These are phyloP conservation scores for Phytopythium aichiense DNA, from an alignment of 352 stramenopile genomes.

Conservation along the genomic window DNA sequence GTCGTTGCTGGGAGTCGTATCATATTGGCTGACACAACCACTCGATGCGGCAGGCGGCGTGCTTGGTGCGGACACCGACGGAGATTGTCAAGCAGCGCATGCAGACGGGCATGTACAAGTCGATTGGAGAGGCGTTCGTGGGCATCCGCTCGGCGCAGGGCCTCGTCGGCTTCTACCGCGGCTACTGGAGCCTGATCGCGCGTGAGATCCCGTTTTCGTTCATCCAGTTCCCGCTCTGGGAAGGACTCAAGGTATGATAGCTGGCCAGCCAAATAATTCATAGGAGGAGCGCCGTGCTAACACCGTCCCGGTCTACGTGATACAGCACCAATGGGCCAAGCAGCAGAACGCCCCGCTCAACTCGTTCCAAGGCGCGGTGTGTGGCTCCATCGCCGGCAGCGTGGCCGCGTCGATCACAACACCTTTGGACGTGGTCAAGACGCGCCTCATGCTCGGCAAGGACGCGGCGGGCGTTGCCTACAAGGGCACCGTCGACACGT, in stretches of 20 bases:
- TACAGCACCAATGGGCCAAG: constrained; percentile 73
- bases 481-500: constrained; percentile 85
- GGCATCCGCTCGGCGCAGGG: constrained; percentile 80
- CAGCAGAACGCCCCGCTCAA: constrained; percentile 75
- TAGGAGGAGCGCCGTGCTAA: background rate
- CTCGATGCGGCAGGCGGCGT: constrained; percentile 72
- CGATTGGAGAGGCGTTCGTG: constrained; percentile 58
- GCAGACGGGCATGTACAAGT: constrained; percentile 92
- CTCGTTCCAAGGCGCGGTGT: constrained; percentile 91
- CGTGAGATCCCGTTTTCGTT: constrained; percentile 99
- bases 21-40: background rate
- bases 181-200: constrained; percentile 98
- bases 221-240: constrained; percentile 99
- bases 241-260: constrained; percentile 90
- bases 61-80: constrained; percentile 97
- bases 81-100: constrained; percentile 99
- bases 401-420: constrained; percentile 97
- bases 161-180: constrained; percentile 92
- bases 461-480: constrained; percentile 93
- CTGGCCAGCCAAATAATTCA: background rate
- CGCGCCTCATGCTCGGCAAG: constrained; percentile 96
- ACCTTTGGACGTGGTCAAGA: constrained; percentile 99
- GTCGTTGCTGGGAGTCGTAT: too few species aligned
- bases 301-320: constrained; percentile 4
- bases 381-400: constrained; percentile 93